These are phyloP conservation scores for Pseudomicrostroma phylloplanum DNA, from an alignment of 1,284 basidiomycete genomes.

Conservation along the genomic window DNA sequence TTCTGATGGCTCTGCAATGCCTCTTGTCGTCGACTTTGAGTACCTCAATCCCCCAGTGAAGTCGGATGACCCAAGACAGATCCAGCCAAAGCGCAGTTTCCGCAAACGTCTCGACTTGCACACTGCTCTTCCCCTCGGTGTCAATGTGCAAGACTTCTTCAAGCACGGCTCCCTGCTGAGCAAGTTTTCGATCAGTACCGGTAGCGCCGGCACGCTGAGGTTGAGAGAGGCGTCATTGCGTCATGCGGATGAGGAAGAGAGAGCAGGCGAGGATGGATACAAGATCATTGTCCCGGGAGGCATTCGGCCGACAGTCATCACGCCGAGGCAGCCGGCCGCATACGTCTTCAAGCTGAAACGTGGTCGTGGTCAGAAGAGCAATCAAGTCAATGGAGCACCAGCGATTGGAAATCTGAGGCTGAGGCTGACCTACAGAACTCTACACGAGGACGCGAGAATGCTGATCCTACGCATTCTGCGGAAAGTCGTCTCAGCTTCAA, in stretches of 20 bases:
- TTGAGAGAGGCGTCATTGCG: slow-evolving; percentile 20
- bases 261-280: slow-evolving; percentile 5
- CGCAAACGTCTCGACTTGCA: slow-evolving; percentile 14
- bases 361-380: not conserved
- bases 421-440: slow-evolving; percentile 25
- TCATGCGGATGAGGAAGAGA: slow-evolving; percentile 12
- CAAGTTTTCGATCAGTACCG: slow-evolving; percentile 38
- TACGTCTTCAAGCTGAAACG: slow-evolving; percentile 33
- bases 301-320: slow-evolving; percentile 17
- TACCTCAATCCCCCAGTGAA: not conserved
- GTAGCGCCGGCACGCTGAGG: slow-evolving; percentile 20
- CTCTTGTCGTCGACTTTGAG: slow-evolving; percentile 7
- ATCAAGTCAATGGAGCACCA: not conserved
- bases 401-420: slow-evolving; percentile 17
- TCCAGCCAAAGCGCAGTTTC: slow-evolving; percentile 10
- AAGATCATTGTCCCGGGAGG: slow-evolving; percentile 13
- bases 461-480: slow-evolving; percentile 10
- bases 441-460: slow-evolving; percentile 29
- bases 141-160: slow-evolving; percentile 50
- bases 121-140: slow-evolving; percentile 40
- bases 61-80: slow-evolving; percentile 3
- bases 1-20: slow-evolving; percentile 4
- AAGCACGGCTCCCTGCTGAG: slow-evolving; percentile 29
- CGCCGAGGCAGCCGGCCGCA: slow-evolving; percentile 33
- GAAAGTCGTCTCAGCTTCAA: not conserved